Evolutionary conservation across 805 yeast species (phyloP).

Genomic region (Candida montana): DNA sequence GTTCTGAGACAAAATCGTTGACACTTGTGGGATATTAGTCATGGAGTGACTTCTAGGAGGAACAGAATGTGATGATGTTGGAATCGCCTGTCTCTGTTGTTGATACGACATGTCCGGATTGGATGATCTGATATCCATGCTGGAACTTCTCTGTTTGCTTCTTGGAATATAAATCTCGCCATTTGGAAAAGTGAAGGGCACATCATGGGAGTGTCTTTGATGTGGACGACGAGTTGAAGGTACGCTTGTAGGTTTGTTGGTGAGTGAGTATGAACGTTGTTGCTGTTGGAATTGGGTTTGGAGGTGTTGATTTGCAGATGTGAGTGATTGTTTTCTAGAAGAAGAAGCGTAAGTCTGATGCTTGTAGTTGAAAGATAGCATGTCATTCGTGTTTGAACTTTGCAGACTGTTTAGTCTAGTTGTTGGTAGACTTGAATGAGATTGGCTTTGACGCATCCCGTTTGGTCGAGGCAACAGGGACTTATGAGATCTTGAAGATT

Average conservation of each 20-base stretch:
- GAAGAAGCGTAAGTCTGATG: conserved; percentile 4
- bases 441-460: neutral
- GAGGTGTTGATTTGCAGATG: neutral
- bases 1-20: neutral
- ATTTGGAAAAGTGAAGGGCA: conserved; percentile 26
- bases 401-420: conserved; percentile 1
- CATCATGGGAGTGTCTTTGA: conserved; percentile 10
- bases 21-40: neutral
- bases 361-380: conserved; percentile 3
- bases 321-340: conserved; percentile 5
- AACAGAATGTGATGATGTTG: too few relatives aligned
- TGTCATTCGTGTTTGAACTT: conserved; percentile 2
- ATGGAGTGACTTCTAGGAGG: neutral
- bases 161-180: conserved; percentile 27
- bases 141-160: conserved; percentile 20
- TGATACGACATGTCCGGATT: conserved; percentile 1
- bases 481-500: neutral
- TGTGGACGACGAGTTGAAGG: conserved; percentile 6
- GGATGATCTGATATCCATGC: conserved; percentile 11
- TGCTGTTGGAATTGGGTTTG: neutral
- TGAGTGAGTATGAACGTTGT: neutral
- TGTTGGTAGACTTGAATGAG: conserved; percentile 1
- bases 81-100: neutral
- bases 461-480: conserved; percentile 8
- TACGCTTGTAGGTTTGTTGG: neutral